These are phyloP conservation scores for Chondrus crispus DNA, from an alignment of 23 red algal genomes.

Conservation along the genomic window DNA sequence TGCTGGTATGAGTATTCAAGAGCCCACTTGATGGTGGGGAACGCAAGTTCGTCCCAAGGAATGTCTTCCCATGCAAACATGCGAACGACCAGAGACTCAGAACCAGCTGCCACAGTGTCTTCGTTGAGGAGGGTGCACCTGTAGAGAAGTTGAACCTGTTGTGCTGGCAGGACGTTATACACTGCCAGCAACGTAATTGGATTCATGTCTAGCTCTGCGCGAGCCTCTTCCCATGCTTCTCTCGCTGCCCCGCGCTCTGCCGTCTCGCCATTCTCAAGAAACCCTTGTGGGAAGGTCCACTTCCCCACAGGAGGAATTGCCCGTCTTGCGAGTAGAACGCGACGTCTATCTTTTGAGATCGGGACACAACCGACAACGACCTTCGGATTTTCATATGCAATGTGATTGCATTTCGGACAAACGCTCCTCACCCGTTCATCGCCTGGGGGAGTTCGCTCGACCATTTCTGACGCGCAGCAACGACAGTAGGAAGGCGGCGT, in stretches of 20 bases:
- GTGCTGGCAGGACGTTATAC: conserved; percentile 70
- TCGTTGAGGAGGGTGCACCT: conserved; percentile 34
- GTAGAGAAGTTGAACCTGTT: conserved; percentile 75
- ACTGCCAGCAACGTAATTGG: conserved; percentile 49
- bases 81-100: conserved; percentile 54
- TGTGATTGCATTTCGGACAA: conserved; percentile 44
- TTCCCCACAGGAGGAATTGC: conserved; percentile 45
- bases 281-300: conserved; percentile 76
- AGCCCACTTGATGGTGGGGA: conserved; percentile 74
- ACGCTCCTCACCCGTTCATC: conserved; percentile 51
- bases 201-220: conserved; percentile 36
- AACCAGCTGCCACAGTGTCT: conserved; percentile 1
- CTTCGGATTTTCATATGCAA: conserved; percentile 81
- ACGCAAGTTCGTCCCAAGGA: conserved; percentile 68
- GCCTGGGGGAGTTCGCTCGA: conserved; percentile 21
- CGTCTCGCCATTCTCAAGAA: conserved; percentile 67
- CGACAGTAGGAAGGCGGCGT: conserved; percentile 27
- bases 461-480: conserved; percentile 28
- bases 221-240: conserved; percentile 67
- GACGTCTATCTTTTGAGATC: conserved; percentile 11
- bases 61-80: conserved; percentile 68
- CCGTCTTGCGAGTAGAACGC: conserved; percentile 63
- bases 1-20: too few species aligned
- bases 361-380: conserved; percentile 47
- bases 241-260: conserved; percentile 42